Conservation (phyloP, 2,329 filamentous ascomycete species). For the Cladobotryum protrusum region DNA sequence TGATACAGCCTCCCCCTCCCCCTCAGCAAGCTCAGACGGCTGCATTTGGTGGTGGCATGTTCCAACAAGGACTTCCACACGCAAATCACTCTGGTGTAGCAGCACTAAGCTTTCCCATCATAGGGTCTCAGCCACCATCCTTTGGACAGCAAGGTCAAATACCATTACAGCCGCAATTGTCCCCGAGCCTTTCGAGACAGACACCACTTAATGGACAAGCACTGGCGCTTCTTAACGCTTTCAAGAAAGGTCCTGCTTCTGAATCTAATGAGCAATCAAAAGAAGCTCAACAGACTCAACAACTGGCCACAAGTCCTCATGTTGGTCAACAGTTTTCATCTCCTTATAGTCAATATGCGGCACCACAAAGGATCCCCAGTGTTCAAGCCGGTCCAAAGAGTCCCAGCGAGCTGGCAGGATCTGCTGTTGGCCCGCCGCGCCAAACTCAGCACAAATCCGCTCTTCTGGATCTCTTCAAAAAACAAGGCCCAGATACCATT, state of each 20-base stretch:
- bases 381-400: conserved; percentile 11
- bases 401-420: conserved; percentile 23
- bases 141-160: conserved; percentile 13
- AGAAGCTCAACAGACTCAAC: not conserved
- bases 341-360: conserved; percentile 4
- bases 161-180: conserved; percentile 11
- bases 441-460: conserved; percentile 38
- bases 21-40: conserved; percentile 51
- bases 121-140: conserved; percentile 6
- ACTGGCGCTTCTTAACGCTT: conserved; percentile 39
- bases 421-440: conserved; percentile 16
- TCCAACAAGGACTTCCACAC: conserved; percentile 21
- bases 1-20: conserved; percentile 42
- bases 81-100: conserved; percentile 11
- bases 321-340: not conserved
- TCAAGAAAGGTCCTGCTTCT: conserved; percentile 27
- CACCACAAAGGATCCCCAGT: not conserved
- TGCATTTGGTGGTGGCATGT: conserved; percentile 36
- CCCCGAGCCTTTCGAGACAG: conserved; percentile 16
- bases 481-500: conserved; percentile 19
- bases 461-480: conserved; percentile 50
- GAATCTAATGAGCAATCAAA: not conserved
- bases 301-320: not conserved
- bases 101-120: not conserved
- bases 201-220: conserved; percentile 35